Percentiles rank a stretch among this genome's conserved stretches.
phyloP scores from a whole-genome alignment of 108 stramenopile genomes.

The Epipyxis sp. region DNA sequence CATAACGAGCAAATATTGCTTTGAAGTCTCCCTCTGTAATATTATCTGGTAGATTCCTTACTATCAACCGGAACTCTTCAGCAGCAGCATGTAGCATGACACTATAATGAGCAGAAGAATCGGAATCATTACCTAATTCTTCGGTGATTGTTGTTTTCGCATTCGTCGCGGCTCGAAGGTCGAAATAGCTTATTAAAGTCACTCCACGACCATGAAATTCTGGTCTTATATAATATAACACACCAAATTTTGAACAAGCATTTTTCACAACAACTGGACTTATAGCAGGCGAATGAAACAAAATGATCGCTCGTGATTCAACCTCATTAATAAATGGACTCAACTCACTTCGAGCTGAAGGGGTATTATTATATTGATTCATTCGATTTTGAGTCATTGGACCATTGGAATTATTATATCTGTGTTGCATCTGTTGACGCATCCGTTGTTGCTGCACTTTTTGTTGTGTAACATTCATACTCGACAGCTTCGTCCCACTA shows the following conservation, averaged over 20 bases:
- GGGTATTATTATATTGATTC: background rate
- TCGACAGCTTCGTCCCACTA: background rate
- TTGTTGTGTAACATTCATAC: constrained; percentile 6
- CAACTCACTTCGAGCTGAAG: background rate
- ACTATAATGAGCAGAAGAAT: constrained; percentile 13
- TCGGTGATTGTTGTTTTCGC: background rate
- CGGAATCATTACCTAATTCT: background rate
- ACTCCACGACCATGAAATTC: constrained; percentile 31
- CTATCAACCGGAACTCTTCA: constrained; percentile 24
- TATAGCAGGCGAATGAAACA: constrained; percentile 20
- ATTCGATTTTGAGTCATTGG: background rate
- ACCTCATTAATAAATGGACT: constrained; percentile 13
- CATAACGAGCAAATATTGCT: constrained; percentile 15
- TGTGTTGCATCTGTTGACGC: background rate
- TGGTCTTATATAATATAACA: constrained; percentile 22
- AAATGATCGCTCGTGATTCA: constrained; percentile 27
- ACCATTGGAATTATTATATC: constrained; percentile 1
- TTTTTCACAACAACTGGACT: background rate
- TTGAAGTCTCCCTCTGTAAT: background rate
- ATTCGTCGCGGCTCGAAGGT: constrained; percentile 9
- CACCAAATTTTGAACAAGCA: constrained; percentile 20
- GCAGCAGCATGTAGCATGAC: constrained; percentile 17
- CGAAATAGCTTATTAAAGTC: constrained; percentile 27
- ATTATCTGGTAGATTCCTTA: constrained; percentile 2
- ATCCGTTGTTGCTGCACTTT: constrained; percentile 4